phyloP scores from a whole-genome alignment of 805 yeast genomes.

The Starmerella potacharoeniae region DNA sequence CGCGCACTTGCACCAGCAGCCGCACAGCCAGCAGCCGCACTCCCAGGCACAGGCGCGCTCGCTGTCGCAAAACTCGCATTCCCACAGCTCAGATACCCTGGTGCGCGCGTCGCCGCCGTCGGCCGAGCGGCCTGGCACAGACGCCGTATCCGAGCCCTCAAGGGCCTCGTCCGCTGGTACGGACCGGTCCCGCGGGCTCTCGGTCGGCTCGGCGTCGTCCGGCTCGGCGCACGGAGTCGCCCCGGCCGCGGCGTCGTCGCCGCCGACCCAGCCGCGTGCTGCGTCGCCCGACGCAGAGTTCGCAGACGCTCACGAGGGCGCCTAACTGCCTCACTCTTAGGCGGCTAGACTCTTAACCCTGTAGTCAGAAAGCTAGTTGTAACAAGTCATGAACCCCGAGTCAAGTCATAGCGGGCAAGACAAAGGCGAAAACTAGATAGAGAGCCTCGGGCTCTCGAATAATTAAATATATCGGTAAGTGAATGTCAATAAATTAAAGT shows the following conservation, averaged over 20 bases:
- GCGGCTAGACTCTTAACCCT: neutral
- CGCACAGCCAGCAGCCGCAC: neutral
- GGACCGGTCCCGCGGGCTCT: neutral
- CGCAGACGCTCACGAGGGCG: neutral
- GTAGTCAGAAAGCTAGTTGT: neutral
- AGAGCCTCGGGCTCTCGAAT: neutral
- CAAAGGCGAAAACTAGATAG: neutral
- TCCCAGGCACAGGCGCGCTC: neutral
- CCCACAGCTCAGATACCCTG: neutral
- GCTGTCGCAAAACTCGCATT: neutral
- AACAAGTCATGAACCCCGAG: too few relatives aligned
- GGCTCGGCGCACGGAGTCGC: neutral
- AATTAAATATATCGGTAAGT: neutral
- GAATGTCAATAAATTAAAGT: conserved; percentile 3
- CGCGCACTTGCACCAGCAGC: neutral
- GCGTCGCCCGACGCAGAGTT: conserved; percentile 1
- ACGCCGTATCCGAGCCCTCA: neutral
- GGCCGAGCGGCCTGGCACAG: neutral
- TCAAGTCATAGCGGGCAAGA: too few relatives aligned
- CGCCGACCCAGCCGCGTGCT: neutral
- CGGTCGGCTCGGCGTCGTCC: neutral
- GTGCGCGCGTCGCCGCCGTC: neutral
- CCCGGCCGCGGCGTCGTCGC: neutral
- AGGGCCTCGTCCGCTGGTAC: neutral
- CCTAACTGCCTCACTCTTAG: neutral